Evolutionary conservation across 2,329 filamentous ascomycete species (phyloP), one percentile per base, ranked within the genome.

Genomic region (Didymella arachidicola): DNA sequence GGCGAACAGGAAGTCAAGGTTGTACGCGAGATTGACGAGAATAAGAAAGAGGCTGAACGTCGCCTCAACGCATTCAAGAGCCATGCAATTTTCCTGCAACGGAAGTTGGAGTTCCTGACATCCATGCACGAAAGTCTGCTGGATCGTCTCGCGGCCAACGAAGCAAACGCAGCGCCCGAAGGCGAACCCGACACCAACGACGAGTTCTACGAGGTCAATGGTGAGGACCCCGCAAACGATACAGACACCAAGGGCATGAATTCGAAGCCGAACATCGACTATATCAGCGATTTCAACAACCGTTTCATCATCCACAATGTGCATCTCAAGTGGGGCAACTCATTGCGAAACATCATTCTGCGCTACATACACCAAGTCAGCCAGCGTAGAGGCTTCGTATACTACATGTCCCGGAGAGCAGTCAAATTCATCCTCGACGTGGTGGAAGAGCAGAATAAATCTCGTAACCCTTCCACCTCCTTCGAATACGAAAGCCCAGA

Each of bases 341-440:
- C 93, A 11, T 80, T 99, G 36, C 88, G 95, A 59, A 98, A 99
- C 72, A 97, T 97, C 70, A 95, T 99, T 48, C 85, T 99, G 39
- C 91, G 95, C 25, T 99, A 99, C 76, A 96, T 95, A 63, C 95
- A 99, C 73, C 95, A 99, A 80, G 95, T 96, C 70, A 93, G 93
- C 74, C 96, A 99, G 78, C 87, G 95, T 50, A 88, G 95, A 66
- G 96, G 95, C 51, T 98, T 99, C 72, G 89, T 99, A 29, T 99
- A 99, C 80, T 99, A 99, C 78, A 89, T 98, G 79, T 98, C 96
- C 11, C 87, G 94, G 45, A 88, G 93, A 62, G 96, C 95, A 3
- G 91, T 99, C 72, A 99, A 98, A 72, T 99, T 99, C 74, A 98
- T 99, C 57, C 82, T 98, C 10, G 95, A 99, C 76, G 96, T 99